phyloP scores from a whole-genome alignment of 2,329 filamentous ascomycete species.

The Coniosporium tulheliwenetii region DNA sequence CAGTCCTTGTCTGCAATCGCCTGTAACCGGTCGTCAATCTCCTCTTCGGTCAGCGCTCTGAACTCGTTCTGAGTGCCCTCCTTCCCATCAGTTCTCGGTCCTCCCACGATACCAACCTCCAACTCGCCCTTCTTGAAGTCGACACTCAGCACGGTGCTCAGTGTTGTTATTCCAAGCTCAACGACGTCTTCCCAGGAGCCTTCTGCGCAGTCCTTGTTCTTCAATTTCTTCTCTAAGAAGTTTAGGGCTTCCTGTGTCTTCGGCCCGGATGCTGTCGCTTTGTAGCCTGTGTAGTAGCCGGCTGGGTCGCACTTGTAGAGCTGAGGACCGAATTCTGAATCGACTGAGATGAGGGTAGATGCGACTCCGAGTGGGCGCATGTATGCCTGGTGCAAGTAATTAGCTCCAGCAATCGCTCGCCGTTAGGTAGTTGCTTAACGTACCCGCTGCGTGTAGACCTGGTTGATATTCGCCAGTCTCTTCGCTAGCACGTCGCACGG shows the following conservation, averaged over 20 bases:
- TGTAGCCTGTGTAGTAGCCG: constrained; percentile 97
- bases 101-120: constrained; percentile 93
- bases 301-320: constrained; percentile 98
- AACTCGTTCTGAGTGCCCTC: constrained; percentile 69
- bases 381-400: constrained; percentile 49
- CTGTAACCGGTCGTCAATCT: constrained; percentile 96
- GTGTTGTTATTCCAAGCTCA: constrained; percentile 84
- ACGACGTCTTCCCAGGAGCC: constrained; percentile 96
- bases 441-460: constrained; percentile 96
- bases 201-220: constrained; percentile 91
- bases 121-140: constrained; percentile 99
- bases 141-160: constrained; percentile 93
- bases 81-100: constrained; percentile 65
- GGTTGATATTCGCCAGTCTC: constrained; percentile 95
- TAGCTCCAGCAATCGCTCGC: too few relatives aligned
- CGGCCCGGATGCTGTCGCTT: constrained; percentile 88
- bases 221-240: constrained; percentile 98
- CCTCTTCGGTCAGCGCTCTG: constrained; percentile 82
- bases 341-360: constrained; percentile 85
- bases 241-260: constrained; percentile 99
- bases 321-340: constrained; percentile 82
- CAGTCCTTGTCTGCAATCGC: constrained; percentile 98
- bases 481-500: constrained; percentile 93
- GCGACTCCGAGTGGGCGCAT: constrained; percentile 97
- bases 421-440: constrained; percentile 11